Conservation (phyloP, 768 basidiomycete species). For the Calvatia gigantea region DNA sequence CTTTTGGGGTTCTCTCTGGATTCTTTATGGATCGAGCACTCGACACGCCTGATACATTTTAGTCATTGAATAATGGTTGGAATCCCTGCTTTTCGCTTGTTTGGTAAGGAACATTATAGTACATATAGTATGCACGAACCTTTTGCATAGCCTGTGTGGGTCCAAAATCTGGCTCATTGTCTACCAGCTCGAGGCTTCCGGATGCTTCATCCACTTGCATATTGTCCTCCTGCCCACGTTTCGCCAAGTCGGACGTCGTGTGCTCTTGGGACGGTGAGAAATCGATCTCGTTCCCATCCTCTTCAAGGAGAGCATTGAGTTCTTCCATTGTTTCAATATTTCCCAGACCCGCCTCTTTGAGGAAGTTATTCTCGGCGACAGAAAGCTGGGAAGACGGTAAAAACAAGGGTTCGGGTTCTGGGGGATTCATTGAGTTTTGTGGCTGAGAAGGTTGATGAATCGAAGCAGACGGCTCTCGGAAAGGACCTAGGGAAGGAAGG, state of each 20-base stretch:
- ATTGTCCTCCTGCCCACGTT: conserved; percentile 15
- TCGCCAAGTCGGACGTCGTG: conserved; percentile 9
- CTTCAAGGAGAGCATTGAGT: conserved; percentile 56
- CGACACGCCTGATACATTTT: not conserved
- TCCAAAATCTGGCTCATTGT: conserved; percentile 33
- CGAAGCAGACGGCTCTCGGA: not conserved
- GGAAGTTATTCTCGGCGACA: conserved; percentile 44
- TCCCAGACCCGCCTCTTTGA: conserved; percentile 62
- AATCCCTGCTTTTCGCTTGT: no score
- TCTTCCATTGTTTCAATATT: conserved; percentile 57
- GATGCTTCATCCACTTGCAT: conserved; percentile 18
- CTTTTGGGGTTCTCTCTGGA: not conserved
- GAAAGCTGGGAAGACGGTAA: conserved; percentile 60
- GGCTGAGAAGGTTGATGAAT: conserved; percentile 16
- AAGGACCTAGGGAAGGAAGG: conserved; percentile 21
- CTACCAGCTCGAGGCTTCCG: conserved; percentile 33
- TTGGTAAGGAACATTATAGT: conserved; percentile 4
- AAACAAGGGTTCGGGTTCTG: conserved; percentile 38
- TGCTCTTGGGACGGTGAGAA: conserved; percentile 29
- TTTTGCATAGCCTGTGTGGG: conserved; percentile 38
- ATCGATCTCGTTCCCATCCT: conserved; percentile 54
- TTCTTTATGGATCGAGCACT: not conserved
- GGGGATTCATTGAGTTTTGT: conserved; percentile 18
- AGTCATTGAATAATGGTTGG: conserved; percentile 52
- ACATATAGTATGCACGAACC: conserved; percentile 21